A percentile compares a stretch with the other conserved stretches of the same genome.
Evolutionary conservation across 352 stramenopile species (phyloP).

Genomic region (Globisporangium nodosum): DNA sequence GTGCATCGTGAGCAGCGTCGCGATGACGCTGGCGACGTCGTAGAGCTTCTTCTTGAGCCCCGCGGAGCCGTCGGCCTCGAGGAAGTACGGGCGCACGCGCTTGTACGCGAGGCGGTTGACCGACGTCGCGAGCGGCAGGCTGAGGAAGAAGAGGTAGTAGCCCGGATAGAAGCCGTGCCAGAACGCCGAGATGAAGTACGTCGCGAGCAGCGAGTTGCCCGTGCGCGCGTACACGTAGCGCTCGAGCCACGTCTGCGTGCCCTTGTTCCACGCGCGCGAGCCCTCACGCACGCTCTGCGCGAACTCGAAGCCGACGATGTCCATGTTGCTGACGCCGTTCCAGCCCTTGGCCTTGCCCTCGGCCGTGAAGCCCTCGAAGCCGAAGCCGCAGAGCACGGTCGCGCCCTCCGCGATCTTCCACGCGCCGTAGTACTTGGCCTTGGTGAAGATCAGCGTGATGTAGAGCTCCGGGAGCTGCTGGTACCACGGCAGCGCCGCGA

Average conservation of each 20-base stretch:
- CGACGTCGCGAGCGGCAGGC: conserved; percentile 37
- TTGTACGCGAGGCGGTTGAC: conserved; percentile 59
- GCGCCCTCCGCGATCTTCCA: conserved; percentile 90
- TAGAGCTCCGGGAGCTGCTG: too few relatives aligned
- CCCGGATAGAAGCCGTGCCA: conserved; percentile 99
- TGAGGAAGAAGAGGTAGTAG: conserved; percentile 97
- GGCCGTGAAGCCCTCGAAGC: conserved; percentile 93
- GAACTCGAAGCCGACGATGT: conserved; percentile 95
- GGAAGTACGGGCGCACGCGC: conserved; percentile 48
- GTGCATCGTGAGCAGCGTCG: conserved; percentile 57
- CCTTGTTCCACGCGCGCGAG: conserved; percentile 95
- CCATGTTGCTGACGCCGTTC: conserved; percentile 93
- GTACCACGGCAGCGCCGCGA: conserved; percentile 29
- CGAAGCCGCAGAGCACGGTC: conserved; percentile 71
- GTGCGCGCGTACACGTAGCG: conserved; percentile 96
- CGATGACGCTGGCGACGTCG: conserved; percentile 44
- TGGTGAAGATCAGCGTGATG: conserved; percentile 82
- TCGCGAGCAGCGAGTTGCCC: conserved; percentile 88
- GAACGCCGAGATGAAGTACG: conserved; percentile 93
- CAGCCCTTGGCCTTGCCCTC: conserved; percentile 86
- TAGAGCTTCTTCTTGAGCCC: conserved; percentile 51
- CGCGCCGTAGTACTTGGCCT: conserved; percentile 95
- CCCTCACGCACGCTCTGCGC: conserved; percentile 86
- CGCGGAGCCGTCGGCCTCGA: conserved; percentile 34
- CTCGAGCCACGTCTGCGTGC: conserved; percentile 94